Percentiles rank a stretch among this genome's conserved stretches.
Conservation (phyloP, 75 land plant genomes). For the Pinus taeda region DNA sequence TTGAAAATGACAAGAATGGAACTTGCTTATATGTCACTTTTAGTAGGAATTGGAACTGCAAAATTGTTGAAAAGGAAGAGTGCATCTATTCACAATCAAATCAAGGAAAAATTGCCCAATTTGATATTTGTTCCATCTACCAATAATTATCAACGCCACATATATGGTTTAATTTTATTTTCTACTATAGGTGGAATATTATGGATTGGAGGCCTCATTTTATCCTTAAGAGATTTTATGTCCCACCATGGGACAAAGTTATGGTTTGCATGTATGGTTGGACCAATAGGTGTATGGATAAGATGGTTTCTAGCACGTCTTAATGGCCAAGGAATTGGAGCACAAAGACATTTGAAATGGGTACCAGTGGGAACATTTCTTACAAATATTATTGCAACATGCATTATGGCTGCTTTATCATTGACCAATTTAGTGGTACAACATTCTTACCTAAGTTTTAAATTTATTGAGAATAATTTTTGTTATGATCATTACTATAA, state of each 20-base stretch:
- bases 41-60: constrained; percentile 36
- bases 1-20: constrained; percentile 27
- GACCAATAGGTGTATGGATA: constrained; percentile 82
- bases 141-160: constrained; percentile 13
- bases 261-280: constrained; percentile 80
- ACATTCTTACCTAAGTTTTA: neutral
- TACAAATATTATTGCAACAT: constrained; percentile 72
- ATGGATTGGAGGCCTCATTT: constrained; percentile 39
- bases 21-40: constrained; percentile 24
- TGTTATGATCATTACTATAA: neutral
- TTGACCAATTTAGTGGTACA: constrained; percentile 41
- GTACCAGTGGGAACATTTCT: constrained; percentile 74
- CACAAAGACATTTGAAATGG: constrained; percentile 52
- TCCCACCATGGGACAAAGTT: constrained; percentile 6
- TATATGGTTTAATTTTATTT: constrained; percentile 26
- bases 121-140: constrained; percentile 2
- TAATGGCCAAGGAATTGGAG: constrained; percentile 76
- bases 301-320: constrained; percentile 75
- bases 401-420: constrained; percentile 59
- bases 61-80: constrained; percentile 4
- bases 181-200: constrained; percentile 19
- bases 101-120: neutral
- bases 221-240: constrained; percentile 12
- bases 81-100: neutral
- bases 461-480: neutral